Percentiles rank a stretch among this genome's conserved stretches.
phyloP scores from a whole-genome alignment of 139 green algal genomes.

The Micromonas pusilla region DNA sequence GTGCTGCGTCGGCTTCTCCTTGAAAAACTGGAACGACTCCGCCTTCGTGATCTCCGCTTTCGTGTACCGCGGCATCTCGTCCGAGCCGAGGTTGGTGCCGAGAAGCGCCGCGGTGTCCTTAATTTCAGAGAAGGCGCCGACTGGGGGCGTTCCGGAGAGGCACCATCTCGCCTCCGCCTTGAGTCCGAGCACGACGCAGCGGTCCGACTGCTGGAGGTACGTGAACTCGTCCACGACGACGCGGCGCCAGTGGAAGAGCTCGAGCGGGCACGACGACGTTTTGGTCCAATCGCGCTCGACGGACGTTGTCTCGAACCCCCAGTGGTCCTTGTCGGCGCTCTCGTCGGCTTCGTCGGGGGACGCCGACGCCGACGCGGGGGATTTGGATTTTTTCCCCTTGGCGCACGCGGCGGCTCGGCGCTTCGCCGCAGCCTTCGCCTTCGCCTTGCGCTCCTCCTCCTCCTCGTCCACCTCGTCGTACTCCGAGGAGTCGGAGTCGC shows the following conservation, averaged over 20 bases:
- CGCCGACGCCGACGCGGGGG: no score
- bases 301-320: slow-evolving; percentile 5
- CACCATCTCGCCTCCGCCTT: slow-evolving; percentile 17
- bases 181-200: slow-evolving; percentile 11
- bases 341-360: neutral
- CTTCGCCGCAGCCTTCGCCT: slow-evolving; percentile 16
- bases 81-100: slow-evolving; percentile 23
- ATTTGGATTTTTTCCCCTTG: neutral
- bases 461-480: no score
- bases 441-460: neutral
- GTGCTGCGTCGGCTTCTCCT: slow-evolving; percentile 24
- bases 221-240: slow-evolving; percentile 36
- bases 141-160: slow-evolving; percentile 28
- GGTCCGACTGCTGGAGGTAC: slow-evolving; percentile 24
- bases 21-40: slow-evolving; percentile 33
- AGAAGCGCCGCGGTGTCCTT: slow-evolving; percentile 30
- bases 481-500: no score
- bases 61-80: slow-evolving; percentile 24
- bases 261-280: slow-evolving; percentile 9
- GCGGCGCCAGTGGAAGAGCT: slow-evolving; percentile 29
- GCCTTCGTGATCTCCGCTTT: slow-evolving; percentile 29
- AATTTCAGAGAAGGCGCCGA: slow-evolving; percentile 24
- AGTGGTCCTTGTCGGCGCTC: slow-evolving; percentile 18
- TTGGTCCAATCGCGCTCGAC: slow-evolving; percentile 14
- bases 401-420: neutral